Evolutionary conservation across 805 yeast species (phyloP).

Genomic region (Brettanomyces sp.): DNA sequence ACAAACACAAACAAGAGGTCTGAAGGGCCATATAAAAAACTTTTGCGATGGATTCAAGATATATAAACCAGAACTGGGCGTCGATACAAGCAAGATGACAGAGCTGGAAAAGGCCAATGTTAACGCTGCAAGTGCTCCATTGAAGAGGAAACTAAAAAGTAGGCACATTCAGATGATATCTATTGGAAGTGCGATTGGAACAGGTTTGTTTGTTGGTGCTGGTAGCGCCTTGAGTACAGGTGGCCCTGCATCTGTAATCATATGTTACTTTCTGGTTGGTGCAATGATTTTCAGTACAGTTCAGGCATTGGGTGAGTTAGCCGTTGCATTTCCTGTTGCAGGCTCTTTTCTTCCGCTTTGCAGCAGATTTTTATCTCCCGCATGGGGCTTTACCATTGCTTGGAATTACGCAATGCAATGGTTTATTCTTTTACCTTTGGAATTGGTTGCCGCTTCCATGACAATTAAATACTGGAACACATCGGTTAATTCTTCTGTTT

Average conservation of each 20-base stretch:
- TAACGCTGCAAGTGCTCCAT: conserved; percentile 35
- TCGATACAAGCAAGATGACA: conserved; percentile 15
- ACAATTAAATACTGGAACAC: conserved; percentile 38
- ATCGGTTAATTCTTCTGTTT: conserved; percentile 37
- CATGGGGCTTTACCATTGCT: conserved; percentile 51
- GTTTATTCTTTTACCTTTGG: conserved; percentile 41
- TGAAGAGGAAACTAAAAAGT: conserved; percentile 39
- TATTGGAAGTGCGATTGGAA: conserved; percentile 72
- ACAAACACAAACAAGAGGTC: too few relatives aligned
- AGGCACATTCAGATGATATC: conserved; percentile 73
- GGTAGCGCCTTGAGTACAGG: conserved; percentile 50
- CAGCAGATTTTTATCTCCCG: conserved; percentile 44
- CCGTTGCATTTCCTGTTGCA: conserved; percentile 48
- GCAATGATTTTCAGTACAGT: conserved; percentile 50
- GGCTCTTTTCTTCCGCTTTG: conserved; percentile 50
- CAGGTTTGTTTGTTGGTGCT: conserved; percentile 68
- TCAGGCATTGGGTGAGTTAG: conserved; percentile 56
- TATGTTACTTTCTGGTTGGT: conserved; percentile 49
- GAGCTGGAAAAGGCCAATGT: conserved; percentile 35
- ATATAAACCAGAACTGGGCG: conserved; percentile 1
- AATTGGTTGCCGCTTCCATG: conserved; percentile 43
- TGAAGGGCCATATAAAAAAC: neutral
- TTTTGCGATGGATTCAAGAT: conserved; percentile 19
- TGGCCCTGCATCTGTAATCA: conserved; percentile 60
- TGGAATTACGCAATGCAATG: conserved; percentile 45